A percentile compares a stretch with the other conserved stretches of the same genome.
Evolutionary conservation across 306 rosid genomes (phyloP).

Genomic region (Dalbergia oliveri): DNA sequence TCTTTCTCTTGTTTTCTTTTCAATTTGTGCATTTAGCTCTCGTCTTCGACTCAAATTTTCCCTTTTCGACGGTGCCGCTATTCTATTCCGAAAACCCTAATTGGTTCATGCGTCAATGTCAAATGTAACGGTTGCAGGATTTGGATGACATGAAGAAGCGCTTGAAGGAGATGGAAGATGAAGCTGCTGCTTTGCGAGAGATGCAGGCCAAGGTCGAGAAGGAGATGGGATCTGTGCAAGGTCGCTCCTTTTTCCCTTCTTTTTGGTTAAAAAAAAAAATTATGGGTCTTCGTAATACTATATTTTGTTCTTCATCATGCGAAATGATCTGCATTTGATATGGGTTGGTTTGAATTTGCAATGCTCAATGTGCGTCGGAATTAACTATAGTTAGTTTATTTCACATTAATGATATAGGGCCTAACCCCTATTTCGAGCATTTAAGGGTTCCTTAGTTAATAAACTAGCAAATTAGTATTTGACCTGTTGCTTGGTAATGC

Average conservation of each 20-base stretch:
- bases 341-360: conserved; percentile 21
- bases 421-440: not conserved
- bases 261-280: not conserved
- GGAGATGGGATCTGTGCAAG: conserved; percentile 72
- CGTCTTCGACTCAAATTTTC: not conserved
- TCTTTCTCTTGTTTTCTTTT: not conserved
- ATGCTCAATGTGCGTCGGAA: conserved; percentile 1
- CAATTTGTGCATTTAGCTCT: not conserved
- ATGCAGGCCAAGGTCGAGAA: conserved; percentile 80
- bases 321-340: conserved; percentile 11
- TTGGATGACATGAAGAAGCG: conserved; percentile 77
- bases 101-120: conserved; percentile 7
- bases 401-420: conserved; percentile 9
- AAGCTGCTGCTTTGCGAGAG: conserved; percentile 77
- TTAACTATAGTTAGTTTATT: not conserved
- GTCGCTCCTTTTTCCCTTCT: conserved; percentile 35
- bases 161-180: conserved; percentile 78
- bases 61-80: not conserved
- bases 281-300: not conserved
- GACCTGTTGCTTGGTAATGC: conserved; percentile 35
- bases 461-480: conserved; percentile 15
- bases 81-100: conserved; percentile 46
- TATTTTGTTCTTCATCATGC: not conserved
- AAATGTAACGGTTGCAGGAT: conserved; percentile 47
- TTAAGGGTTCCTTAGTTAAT: not conserved